Evolutionary conservation across 768 basidiomycete genomes (phyloP), one percentile per base, ranked within the genome.

Genomic region (Suillus tomentosus): DNA sequence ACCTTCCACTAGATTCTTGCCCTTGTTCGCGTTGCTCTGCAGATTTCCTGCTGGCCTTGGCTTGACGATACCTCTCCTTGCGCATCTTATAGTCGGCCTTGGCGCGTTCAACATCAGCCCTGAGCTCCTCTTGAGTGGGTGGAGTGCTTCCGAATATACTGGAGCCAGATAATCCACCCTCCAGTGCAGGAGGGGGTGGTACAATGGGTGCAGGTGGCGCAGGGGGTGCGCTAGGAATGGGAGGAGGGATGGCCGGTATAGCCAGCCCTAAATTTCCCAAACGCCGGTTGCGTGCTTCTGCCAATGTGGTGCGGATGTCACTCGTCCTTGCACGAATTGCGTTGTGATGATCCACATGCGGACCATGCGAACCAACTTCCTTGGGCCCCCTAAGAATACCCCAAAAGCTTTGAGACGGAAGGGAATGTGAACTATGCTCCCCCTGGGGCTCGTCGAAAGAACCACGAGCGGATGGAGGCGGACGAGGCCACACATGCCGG

Each of bases 41-140:
- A 66, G 76, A 79, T 67, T 73, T 80, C 63, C 79, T 82, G 31
- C 78, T 77, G 56, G 86, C 84, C 60, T 85, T 82, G 60, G 87
- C 85, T 67, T 77, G 77, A 36, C 89, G 83, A 68, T 91, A 91
- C 27, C 79, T 79, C 68, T 90, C 89, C 70, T 93, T 93, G 74
- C 87, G 84, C 1, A 79, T 80, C 74, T 85, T 89, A 73, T 93
- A 93, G 27, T 77, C 75, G 34, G 79, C 79, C 68, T 91, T 93
- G 1, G 91, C 89, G 22, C 78, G 83, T 69, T 91, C 86, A 3
- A 92, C 82, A 37, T 84, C 79, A 36, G 66, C 70, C 37, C 73
- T 70, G 47, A 78, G 69, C 19, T 74, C 69, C 62, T 70, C 70
- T n/a, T 73, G 53, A n/a, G 65, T 62, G 15, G 57, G 61, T 39